Evolutionary conservation across 805 yeast species (phyloP), one percentile per base, ranked within the genome.

Genomic region (Tetrapisispora fleetii): DNA sequence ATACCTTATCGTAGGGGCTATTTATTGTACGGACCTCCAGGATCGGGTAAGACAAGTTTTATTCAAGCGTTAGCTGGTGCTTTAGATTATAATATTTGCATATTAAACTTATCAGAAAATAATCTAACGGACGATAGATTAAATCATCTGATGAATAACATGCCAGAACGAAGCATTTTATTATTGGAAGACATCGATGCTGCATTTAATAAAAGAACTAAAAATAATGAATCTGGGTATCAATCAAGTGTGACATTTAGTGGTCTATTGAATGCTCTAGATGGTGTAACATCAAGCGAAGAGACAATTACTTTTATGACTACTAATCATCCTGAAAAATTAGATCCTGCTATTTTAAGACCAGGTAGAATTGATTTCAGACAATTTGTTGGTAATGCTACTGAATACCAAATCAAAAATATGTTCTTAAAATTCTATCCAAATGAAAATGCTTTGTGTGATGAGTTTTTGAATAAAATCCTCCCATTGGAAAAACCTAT

Each of bases 241-340:
- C 73, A 75, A 22, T 80, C 95, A 0, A 96, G 96, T 18, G 97
- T 93, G 14, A 93, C 99, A 2, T 93, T 93, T 60, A 86, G 96
- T 49, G 99, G 99, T 0, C 72, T 93, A 42, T 70, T 93, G 51
- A 93, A 93, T 63, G 96, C 99, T 0, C 72, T 93, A 43, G 99
- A 93, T 65, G 99, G 99, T 43, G 98, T 93, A 17, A 93, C 98
- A 3, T 86, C 96, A 28, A 95, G 97, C 1, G 99, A 93, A 62
- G 98, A 93, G 62, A 84, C 96, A 42, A 75, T 93, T 33, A 91
- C 97, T 0, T 93, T 93, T 67, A 93, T 93, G 99, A 93, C 99
- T 19, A 91, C 99, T 19, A 93, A 93, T 66, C 99, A 93, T 61
- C 96, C 97, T 0, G 98, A 93, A 53, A 79, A 79, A 53, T 71